These are phyloP conservation scores for Macadamia integrifolia DNA, from an alignment of 164 flowering plant species.

Conservation along the genomic window DNA sequence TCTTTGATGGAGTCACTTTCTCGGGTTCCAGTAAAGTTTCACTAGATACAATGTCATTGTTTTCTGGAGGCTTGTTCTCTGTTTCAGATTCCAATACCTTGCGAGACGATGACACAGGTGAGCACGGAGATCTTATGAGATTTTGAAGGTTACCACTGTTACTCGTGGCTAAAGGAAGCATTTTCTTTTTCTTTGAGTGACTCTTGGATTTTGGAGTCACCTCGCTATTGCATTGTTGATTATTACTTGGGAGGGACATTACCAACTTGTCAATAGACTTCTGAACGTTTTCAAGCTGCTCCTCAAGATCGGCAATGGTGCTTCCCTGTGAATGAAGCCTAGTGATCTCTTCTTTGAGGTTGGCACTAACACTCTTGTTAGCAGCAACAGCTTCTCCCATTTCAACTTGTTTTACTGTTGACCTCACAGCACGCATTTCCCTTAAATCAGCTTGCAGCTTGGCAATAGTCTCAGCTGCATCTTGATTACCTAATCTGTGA, in stretches of 20 bases:
- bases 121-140: conserved; percentile 77
- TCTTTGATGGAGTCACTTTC: conserved; percentile 68
- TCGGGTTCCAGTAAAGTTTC: conserved; percentile 38
- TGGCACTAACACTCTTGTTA: conserved; percentile 73
- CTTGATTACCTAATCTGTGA: conserved; percentile 92
- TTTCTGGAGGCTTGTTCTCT: conserved; percentile 78
- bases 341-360: conserved; percentile 92
- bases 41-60: conserved; percentile 25
- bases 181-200: conserved; percentile 67
- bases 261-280: conserved; percentile 90
- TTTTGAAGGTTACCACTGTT: conserved; percentile 52
- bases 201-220: conserved; percentile 40
- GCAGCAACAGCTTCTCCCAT: conserved; percentile 38
- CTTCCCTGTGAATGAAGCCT: conserved; percentile 95
- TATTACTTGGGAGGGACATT: conserved; percentile 67
- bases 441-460: conserved; percentile 89
- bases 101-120: conserved; percentile 67
- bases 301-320: conserved; percentile 88
- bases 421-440: conserved; percentile 63
- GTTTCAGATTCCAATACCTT: conserved; percentile 55
- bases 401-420: conserved; percentile 40
- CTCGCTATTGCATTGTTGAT: conserved; percentile 34
- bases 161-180: conserved; percentile 69
- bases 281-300: conserved; percentile 95
- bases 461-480: conserved; percentile 97